Evolutionary conservation across 805 yeast species (phyloP), one percentile per base, ranked within the genome.

Genomic region (Maudiozyma saulgeensis): DNA sequence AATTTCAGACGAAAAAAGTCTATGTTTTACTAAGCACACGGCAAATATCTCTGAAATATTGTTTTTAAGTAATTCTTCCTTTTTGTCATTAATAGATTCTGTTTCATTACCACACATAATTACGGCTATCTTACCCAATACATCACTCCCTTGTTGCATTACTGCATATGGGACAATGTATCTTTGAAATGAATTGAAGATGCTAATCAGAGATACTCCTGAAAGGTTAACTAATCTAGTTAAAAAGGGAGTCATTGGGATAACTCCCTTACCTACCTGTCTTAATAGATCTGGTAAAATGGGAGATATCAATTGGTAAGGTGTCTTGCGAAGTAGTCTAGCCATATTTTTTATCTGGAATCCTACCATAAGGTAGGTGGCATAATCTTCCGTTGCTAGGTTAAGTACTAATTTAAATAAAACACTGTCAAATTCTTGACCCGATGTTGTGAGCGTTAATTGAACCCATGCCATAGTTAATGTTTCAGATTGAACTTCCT

Each of bases 291-390:
- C 76, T 2, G 91, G 89, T 57, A 93, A 74, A 52, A 79, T 86
- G 0, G 96, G 96, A 7, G 86, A 79, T 19, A 88, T 69, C 13
- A 91, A 66, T 61, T 84, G 87, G 78, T 91, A 89, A 0, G 95
- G 82, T 0, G 96, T 79, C 35, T 77, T 68, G 1, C 71, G 66
- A 55, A 78, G 77, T 1, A 78, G 70, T 16, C 68, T 57, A 0
- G 96, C 83, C 12, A 85, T 73, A 34, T 74, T 67, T 21, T 78
- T 68, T 4, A 91, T 67, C 49, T 81, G 82, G 53, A 81, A 80
- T 0, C 88, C 88, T 56, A 85, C 69, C 56, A 87, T 79, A 0
- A 81, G 77, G 53, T 80, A 81, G 23, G 56, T 52, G 56, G 82
- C 84, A 47, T 78, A 79, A 61, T 82, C 82, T 2, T 71, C 58